These are phyloP conservation scores for Colletotrichum gigasporum DNA, from an alignment of 2,329 filamentous ascomycete species.

Conservation along the genomic window DNA sequence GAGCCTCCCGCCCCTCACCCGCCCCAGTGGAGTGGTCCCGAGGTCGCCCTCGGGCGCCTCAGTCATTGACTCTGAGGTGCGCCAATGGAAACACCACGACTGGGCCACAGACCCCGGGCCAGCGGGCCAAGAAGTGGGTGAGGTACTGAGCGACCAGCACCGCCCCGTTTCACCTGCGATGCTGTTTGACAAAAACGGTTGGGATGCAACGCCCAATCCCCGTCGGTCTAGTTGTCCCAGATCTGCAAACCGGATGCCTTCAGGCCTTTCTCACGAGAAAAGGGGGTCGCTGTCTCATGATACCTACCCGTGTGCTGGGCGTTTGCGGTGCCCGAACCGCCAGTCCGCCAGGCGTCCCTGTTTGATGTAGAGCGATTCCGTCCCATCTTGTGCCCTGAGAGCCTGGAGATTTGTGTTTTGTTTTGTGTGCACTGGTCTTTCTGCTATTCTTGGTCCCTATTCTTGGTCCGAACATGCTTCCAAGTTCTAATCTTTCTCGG, in stretches of 20 bases:
- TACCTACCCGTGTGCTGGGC: neutral
- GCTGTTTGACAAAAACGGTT: conserved; percentile 16
- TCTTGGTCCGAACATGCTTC: conserved; percentile 21
- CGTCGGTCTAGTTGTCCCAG: neutral
- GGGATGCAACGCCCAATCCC: conserved; percentile 10
- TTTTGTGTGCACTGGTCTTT: conserved; percentile 2
- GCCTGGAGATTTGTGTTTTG: neutral
- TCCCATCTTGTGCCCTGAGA: conserved; percentile 9
- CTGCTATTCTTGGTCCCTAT: neutral
- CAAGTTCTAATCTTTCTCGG: neutral
- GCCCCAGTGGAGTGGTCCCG: too few species aligned
- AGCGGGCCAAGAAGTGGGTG: conserved; percentile 9
- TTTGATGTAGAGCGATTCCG: neutral
- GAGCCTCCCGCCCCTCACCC: neutral
- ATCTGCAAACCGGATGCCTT: neutral
- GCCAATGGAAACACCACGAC: neutral
- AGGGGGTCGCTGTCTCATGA: conserved; percentile 12
- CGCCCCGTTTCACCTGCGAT: conserved; percentile 20
- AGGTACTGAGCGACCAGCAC: conserved; percentile 14
- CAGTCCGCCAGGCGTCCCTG: neutral
- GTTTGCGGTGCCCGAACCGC: neutral
- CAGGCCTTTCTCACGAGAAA: neutral
- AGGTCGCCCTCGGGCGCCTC: too few species aligned
- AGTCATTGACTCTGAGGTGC: neutral
- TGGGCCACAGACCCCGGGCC: too few species aligned